Evolutionary conservation across 257 asterid species (phyloP).

Genomic region (Fraxinus quadrangulata): DNA sequence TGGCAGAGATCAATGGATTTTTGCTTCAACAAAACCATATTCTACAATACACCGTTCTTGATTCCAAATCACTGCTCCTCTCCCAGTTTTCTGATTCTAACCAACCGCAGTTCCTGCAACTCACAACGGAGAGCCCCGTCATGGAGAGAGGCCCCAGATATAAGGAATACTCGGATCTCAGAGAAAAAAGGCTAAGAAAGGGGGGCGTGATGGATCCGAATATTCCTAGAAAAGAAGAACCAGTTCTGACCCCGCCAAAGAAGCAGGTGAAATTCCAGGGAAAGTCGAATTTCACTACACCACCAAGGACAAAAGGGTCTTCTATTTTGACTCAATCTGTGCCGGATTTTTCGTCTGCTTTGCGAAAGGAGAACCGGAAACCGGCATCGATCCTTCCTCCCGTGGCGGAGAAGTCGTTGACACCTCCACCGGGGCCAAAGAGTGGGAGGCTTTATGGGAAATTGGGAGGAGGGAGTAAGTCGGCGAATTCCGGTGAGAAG

Average conservation of each 20-base stretch:
- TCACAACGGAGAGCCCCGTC: slow-evolving; percentile 44
- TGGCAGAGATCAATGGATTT: slow-evolving; percentile 51
- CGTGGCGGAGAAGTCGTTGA: slow-evolving; percentile 47
- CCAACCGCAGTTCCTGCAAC: slow-evolving; percentile 54
- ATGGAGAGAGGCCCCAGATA: slow-evolving; percentile 84
- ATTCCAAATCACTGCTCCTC: slow-evolving; percentile 56
- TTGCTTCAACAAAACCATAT: slow-evolving; percentile 33
- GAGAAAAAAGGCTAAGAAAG: slow-evolving; percentile 58
- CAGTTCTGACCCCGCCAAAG: slow-evolving; percentile 55
- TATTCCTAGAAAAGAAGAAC: slow-evolving; percentile 26
- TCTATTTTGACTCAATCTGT: slow-evolving; percentile 74
- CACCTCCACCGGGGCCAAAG: slow-evolving; percentile 56
- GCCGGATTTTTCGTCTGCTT: slow-evolving; percentile 76
- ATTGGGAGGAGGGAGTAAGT: slow-evolving; percentile 69
- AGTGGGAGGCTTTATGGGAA: slow-evolving; percentile 53
- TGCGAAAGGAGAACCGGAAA: slow-evolving; percentile 86
- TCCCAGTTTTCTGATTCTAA: slow-evolving; percentile 60
- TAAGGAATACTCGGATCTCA: slow-evolving; percentile 75
- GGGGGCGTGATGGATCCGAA: slow-evolving; percentile 21
- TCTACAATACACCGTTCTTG: slow-evolving; percentile 50
- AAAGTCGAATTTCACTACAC: slow-evolving; percentile 46
- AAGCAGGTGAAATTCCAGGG: slow-evolving; percentile 66
- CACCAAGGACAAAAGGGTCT: slow-evolving; percentile 50
- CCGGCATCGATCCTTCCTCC: slow-evolving; percentile 53
- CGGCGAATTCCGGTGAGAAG: slow-evolving; percentile 73